phyloP scores from a whole-genome alignment of 495 filamentous ascomycete genomes.

The Daldinia vernicosa region DNA sequence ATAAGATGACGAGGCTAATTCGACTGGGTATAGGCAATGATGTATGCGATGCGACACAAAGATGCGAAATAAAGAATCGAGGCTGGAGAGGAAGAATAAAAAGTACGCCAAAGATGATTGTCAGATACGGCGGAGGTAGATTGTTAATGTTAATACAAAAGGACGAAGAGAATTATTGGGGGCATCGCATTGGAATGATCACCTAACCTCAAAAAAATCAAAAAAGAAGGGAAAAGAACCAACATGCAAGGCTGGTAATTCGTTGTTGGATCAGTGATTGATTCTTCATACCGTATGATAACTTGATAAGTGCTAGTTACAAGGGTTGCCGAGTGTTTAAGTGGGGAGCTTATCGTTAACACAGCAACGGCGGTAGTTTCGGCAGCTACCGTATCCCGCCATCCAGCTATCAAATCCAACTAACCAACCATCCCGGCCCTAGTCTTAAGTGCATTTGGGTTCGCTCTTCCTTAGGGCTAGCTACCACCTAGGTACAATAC shows the following conservation, averaged over 20 bases:
- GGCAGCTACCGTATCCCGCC: too few species aligned
- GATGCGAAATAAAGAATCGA: conserved; percentile 1
- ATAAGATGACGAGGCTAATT: background rate
- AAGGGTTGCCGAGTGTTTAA: conserved; percentile 29
- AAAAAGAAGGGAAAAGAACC: background rate
- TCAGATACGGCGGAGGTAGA: conserved; percentile 14
- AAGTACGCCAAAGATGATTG: conserved; percentile 29
- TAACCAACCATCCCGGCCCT: background rate
- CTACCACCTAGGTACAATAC: background rate
- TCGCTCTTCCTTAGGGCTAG: background rate
- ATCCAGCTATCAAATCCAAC: background rate
- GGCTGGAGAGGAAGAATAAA: conserved; percentile 24
- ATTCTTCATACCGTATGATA: conserved; percentile 23
- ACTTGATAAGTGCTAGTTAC: conserved; percentile 12
- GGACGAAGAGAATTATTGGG: conserved; percentile 41
- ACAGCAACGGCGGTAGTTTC: conserved; percentile 30
- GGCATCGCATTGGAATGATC: conserved; percentile 30
- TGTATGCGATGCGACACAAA: conserved; percentile 15
- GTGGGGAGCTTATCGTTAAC: conserved; percentile 37
- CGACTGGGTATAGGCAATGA: background rate
- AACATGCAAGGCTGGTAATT: background rate
- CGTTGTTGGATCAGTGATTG: conserved; percentile 10
- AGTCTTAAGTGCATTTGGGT: background rate
- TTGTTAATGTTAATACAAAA: conserved; percentile 54
- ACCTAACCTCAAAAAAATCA: conserved; percentile 19